A percentile compares a stretch with the other conserved stretches of the same genome.
Evolutionary conservation across 495 filamentous ascomycete genomes (phyloP).

Genomic region (Trichocladium uniseriatum): DNA sequence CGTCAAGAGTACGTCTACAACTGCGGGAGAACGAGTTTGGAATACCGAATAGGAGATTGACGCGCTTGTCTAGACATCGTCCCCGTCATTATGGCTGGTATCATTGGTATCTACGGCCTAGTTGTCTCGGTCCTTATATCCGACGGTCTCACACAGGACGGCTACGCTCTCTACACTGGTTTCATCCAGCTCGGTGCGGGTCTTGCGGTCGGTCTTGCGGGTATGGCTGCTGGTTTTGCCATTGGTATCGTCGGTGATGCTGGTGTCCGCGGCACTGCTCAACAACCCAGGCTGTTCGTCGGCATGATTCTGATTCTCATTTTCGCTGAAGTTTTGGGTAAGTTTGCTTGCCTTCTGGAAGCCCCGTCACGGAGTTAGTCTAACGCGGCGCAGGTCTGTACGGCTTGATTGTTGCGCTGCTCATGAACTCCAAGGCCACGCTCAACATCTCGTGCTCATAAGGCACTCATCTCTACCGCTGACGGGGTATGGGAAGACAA

Average conservation of each 20-base stretch:
- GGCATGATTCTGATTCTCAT: slow-evolving; percentile 99
- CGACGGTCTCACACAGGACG: slow-evolving; percentile 71
- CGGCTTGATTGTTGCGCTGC: slow-evolving; percentile 92
- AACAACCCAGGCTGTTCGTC: slow-evolving; percentile 95
- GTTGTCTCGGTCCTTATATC: slow-evolving; percentile 98
- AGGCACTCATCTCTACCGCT: neutral
- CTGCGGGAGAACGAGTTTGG: too few relatives aligned
- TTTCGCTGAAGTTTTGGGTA: slow-evolving; percentile 99
- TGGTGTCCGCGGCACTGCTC: slow-evolving; percentile 95
- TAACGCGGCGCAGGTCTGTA: slow-evolving; percentile 62
- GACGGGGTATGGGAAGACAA: slow-evolving; percentile 15
- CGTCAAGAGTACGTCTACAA: slow-evolving; percentile 74
- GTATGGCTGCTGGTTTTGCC: slow-evolving; percentile 96
- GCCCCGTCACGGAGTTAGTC: neutral
- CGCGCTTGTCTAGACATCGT: slow-evolving; percentile 66
- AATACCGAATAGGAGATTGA: too few relatives aligned
- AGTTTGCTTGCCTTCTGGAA: slow-evolving; percentile 19
- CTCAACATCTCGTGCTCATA: slow-evolving; percentile 40
- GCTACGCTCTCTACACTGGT: slow-evolving; percentile 73
- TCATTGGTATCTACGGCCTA: slow-evolving; percentile 99
- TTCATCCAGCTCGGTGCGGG: slow-evolving; percentile 98
- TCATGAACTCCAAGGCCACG: slow-evolving; percentile 87
- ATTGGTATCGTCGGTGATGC: slow-evolving; percentile 99
- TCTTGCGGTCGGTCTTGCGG: slow-evolving; percentile 90
- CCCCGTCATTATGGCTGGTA: slow-evolving; percentile 99